Conservation (phyloP, 2,329 filamentous ascomycete genomes). For the Botryotinia narcissicola region DNA sequence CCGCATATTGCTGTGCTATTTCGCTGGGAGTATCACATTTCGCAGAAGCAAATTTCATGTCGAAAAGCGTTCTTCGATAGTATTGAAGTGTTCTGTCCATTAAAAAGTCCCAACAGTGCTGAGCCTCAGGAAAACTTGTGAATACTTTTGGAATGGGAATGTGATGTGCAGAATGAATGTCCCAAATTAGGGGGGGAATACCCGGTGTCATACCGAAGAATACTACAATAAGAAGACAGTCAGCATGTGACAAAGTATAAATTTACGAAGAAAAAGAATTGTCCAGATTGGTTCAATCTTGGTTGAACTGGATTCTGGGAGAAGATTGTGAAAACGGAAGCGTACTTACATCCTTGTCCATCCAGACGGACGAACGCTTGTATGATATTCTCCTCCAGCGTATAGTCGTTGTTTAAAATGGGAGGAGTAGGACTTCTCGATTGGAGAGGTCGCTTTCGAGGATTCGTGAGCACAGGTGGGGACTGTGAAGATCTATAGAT, state of each 20-base stretch:
- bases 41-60: slow-evolving; percentile 26
- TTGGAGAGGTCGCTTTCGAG: slow-evolving; percentile 27
- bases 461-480: neutral
- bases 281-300: neutral
- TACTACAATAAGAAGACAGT: slow-evolving; percentile 14
- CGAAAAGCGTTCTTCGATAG: slow-evolving; percentile 32
- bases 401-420: slow-evolving; percentile 31
- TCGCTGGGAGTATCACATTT: slow-evolving; percentile 24
- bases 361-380: slow-evolving; percentile 34
- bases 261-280: neutral
- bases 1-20: slow-evolving; percentile 25
- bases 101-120: slow-evolving; percentile 37
- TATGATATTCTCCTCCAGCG: slow-evolving; percentile 35
- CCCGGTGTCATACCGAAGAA: slow-evolving; percentile 34
- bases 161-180: slow-evolving; percentile 33
- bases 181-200: slow-evolving; percentile 35
- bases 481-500: slow-evolving; percentile 18
- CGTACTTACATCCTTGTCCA: slow-evolving; percentile 26
- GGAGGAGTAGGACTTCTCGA: slow-evolving; percentile 26
- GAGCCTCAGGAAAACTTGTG: slow-evolving; percentile 29
- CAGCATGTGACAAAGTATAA: neutral
- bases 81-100: slow-evolving; percentile 35
- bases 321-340: neutral
- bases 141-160: slow-evolving; percentile 33
- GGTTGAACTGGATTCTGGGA: neutral